phyloP scores from a whole-genome alignment of 306 rosid genomes.

The Alnus rubra region DNA sequence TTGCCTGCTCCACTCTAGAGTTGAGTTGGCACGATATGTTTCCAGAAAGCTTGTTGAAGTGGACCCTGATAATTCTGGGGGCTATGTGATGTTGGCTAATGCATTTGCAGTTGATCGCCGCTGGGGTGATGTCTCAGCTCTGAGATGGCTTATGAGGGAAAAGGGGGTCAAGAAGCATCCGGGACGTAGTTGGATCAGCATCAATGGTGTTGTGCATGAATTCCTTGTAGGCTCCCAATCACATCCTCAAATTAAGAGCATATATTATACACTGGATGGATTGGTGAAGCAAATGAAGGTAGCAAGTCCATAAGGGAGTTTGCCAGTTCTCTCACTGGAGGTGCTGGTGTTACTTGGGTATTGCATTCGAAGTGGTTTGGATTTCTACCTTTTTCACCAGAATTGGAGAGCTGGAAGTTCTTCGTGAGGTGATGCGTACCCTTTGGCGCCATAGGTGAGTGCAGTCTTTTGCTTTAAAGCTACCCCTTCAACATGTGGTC shows the following conservation, averaged over 20 bases:
- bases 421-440: background rate
- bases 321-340: background rate
- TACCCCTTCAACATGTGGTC: background rate
- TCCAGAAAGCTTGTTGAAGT: conserved; percentile 53
- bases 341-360: conserved; percentile 6
- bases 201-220: conserved; percentile 60
- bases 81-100: conserved; percentile 67
- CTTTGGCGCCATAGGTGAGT: background rate
- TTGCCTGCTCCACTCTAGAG: conserved; percentile 61
- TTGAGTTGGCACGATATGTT: conserved; percentile 52
- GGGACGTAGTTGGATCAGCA: conserved; percentile 62
- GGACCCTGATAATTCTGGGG: conserved; percentile 51
- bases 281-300: conserved; percentile 52
- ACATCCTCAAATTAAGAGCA: conserved; percentile 44
- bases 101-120: conserved; percentile 50
- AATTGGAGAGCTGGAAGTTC: conserved; percentile 7
- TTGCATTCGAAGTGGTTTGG: background rate
- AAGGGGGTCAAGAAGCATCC: conserved; percentile 58
- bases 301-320: conserved; percentile 18
- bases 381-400: background rate
- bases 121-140: conserved; percentile 48
- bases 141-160: conserved; percentile 58
- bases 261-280: conserved; percentile 39
- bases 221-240: conserved; percentile 46
- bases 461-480: background rate